These are phyloP conservation scores for Cardiosporidium cionae DNA, from an alignment of 169 alveolate genomes.

Conservation along the genomic window DNA sequence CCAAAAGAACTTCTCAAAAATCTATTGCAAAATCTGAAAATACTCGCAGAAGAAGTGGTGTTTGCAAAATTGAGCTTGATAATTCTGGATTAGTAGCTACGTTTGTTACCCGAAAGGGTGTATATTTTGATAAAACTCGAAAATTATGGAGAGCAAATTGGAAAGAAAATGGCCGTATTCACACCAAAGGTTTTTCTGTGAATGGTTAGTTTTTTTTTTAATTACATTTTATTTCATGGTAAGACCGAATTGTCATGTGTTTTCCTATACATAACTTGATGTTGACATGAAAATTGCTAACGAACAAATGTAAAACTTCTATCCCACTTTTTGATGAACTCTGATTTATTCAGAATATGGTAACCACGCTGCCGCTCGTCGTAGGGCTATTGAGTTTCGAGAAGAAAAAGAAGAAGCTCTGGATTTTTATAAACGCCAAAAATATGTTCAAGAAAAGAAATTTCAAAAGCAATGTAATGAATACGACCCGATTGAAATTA, in stretches of 20 bases:
- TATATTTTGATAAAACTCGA: constrained; percentile 39
- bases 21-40: too few species aligned
- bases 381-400: constrained; percentile 13
- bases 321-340: neutral
- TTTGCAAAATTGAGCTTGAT: neutral
- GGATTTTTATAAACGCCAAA: neutral
- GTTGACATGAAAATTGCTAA: neutral
- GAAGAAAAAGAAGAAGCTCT: constrained; percentile 3
- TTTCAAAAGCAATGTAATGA: too few species aligned
- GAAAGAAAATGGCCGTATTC: constrained; percentile 48
- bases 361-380: constrained; percentile 8
- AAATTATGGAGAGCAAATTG: constrained; percentile 50
- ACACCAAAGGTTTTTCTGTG: constrained; percentile 41
- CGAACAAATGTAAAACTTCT: neutral
- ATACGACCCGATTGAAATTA: too few species aligned
- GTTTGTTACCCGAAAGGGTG: constrained; percentile 27
- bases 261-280: neutral
- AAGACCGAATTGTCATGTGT: neutral
- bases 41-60: neutral
- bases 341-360: neutral
- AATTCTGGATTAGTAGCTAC: neutral
- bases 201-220: neutral
- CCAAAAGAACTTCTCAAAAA: too few species aligned
- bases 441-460: neutral
- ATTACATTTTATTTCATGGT: neutral